phyloP scores from a whole-genome alignment of 805 yeast genomes.

The Candida golubevii region DNA sequence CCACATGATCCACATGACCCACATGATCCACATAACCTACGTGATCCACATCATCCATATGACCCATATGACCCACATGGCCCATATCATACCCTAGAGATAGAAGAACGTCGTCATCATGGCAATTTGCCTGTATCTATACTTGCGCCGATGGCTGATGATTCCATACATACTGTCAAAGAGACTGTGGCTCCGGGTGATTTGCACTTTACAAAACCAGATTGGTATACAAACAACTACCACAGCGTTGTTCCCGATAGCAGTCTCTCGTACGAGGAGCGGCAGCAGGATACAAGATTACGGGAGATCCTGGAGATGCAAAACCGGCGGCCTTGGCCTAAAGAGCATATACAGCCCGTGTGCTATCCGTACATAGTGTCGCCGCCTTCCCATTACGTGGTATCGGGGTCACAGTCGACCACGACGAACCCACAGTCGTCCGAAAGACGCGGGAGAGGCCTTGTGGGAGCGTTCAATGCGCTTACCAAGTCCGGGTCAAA shows the following conservation, averaged over 20 bases:
- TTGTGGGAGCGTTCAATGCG: constrained; percentile 19
- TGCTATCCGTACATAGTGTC: constrained; percentile 10
- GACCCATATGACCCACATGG: neutral
- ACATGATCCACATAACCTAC: neutral
- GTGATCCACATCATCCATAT: no score
- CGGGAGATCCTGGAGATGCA: neutral
- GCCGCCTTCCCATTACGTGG: constrained; percentile 18
- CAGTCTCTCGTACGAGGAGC: constrained; percentile 2
- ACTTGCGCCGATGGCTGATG: no score
- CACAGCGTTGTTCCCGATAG: neutral
- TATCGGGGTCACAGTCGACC: constrained; percentile 10
- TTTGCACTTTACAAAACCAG: constrained; percentile 32
- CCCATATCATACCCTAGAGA: neutral
- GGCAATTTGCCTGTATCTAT: neutral
- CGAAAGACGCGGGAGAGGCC: constrained; percentile 6
- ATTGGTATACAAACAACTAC: constrained; percentile 33
- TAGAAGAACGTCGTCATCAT: neutral
- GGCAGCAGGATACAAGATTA: neutral
- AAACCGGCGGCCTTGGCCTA: neutral
- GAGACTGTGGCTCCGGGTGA: neutral
- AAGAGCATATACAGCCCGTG: neutral
- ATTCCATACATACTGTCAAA: neutral
- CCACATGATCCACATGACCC: neutral
- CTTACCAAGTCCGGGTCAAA: constrained; percentile 10
- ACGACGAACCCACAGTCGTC: neutral